Conservation (phyloP, 2,329 filamentous ascomycete genomes). For the Aspergillus eucalypticola region DNA sequence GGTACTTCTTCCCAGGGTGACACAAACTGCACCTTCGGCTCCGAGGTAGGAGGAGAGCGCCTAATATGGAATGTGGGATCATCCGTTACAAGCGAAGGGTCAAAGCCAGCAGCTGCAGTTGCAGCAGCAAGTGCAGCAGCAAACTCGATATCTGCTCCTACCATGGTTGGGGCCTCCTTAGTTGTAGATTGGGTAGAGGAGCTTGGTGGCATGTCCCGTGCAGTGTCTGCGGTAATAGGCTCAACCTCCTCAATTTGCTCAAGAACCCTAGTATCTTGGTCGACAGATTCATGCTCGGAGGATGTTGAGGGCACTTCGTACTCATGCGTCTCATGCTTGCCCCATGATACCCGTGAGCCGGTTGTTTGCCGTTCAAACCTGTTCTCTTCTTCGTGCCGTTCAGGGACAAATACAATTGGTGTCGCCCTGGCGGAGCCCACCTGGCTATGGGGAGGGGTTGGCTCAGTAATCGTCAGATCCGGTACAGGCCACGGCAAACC, state of each 20-base stretch:
- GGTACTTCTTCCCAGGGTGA: conserved; percentile 41
- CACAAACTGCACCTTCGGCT: conserved; percentile 55
- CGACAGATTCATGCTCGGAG: conserved; percentile 35
- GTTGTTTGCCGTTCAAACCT: conserved; percentile 47
- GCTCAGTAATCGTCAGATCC: conserved; percentile 57
- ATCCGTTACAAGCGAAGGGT: conserved; percentile 69
- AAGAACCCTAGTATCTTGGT: conserved; percentile 19
- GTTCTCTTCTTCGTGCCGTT: conserved; percentile 47
- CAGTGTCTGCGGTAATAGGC: neutral
- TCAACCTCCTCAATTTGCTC: neutral
- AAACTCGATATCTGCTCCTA: conserved; percentile 66
- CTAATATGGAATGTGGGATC: conserved; percentile 64
- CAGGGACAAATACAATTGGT: conserved; percentile 34
- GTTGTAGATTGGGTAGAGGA: conserved; percentile 13
- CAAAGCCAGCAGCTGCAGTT: conserved; percentile 68
- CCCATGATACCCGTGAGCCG: conserved; percentile 64
- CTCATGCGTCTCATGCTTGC: conserved; percentile 64
- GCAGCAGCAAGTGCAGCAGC: conserved; percentile 69
- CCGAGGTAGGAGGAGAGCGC: conserved; percentile 63
- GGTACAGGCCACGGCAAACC: conserved; percentile 51
- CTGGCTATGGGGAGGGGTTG: conserved; percentile 57
- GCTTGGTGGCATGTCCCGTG: conserved; percentile 10
- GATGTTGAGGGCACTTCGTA: conserved; percentile 63
- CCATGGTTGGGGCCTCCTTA: conserved; percentile 9
- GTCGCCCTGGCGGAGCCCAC: conserved; percentile 41